Evolutionary conservation across 176 grass and related monocot genomes (phyloP).

Genomic region (Aegilops speltoides): DNA sequence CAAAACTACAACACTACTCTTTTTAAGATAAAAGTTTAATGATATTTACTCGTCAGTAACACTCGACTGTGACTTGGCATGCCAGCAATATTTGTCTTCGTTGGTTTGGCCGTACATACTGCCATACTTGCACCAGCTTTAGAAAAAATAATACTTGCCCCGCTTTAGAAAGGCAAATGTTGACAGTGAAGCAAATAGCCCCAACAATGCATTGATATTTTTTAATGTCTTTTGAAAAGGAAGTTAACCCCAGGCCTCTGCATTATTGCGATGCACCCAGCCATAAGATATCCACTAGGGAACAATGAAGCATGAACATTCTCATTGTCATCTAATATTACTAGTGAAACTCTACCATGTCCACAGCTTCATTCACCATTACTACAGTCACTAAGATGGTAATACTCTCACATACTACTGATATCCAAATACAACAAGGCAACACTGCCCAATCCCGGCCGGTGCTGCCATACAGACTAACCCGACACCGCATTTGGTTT

Average conservation of each 20-base stretch:
- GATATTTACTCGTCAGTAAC: background rate
- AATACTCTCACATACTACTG: background rate
- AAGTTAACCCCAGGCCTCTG: background rate
- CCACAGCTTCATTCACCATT: background rate
- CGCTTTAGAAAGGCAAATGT: background rate
- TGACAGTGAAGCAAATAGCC: background rate
- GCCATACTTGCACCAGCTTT: background rate
- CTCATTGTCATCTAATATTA: background rate
- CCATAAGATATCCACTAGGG: background rate
- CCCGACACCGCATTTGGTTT: too few species aligned
- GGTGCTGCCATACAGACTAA: too few species aligned
- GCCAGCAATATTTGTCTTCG: background rate
- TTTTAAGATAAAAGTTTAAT: background rate
- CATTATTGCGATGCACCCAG: background rate
- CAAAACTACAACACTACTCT: background rate
- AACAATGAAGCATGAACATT: too few species aligned
- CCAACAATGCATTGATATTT: background rate
- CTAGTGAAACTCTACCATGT: background rate
- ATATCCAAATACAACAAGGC: conserved; percentile 1
- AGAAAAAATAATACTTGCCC: background rate
- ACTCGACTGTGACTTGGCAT: background rate
- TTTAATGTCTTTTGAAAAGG: too few species aligned
- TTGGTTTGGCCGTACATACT: background rate
- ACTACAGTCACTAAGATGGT: background rate
- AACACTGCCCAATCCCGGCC: too few species aligned